Evolutionary conservation across 2,329 filamentous ascomycete genomes (phyloP).

Genomic region (Fonsecaea nubica): DNA sequence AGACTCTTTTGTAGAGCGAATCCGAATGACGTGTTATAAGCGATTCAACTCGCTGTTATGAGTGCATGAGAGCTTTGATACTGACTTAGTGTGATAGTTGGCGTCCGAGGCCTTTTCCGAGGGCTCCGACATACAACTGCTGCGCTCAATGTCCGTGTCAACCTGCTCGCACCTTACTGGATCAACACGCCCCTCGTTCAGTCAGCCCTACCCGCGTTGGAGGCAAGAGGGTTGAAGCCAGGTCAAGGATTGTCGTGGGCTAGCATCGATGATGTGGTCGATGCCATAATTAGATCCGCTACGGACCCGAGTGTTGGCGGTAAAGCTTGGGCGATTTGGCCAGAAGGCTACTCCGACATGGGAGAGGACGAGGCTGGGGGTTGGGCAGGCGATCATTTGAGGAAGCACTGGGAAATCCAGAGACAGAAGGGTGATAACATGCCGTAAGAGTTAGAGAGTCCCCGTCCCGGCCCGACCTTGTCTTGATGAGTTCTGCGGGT

Average conservation of each 20-base stretch:
- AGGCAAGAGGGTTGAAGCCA: neutral
- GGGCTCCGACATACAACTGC: constrained; percentile 18
- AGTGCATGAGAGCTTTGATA: neutral
- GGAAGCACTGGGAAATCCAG: constrained; percentile 13
- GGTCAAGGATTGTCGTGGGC: constrained; percentile 11
- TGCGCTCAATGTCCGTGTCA: constrained; percentile 14
- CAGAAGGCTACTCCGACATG: constrained; percentile 14
- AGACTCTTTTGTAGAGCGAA: neutral
- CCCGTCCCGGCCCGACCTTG: neutral
- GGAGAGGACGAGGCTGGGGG: constrained; percentile 14
- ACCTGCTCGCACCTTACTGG: constrained; percentile 21
- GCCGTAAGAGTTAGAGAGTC: neutral
- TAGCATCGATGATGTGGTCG: constrained; percentile 21
- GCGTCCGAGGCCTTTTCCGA: constrained; percentile 35
- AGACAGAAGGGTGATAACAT: constrained; percentile 3
- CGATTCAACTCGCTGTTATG: neutral
- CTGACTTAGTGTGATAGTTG: constrained; percentile 15
- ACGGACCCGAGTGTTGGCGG: constrained; percentile 18
- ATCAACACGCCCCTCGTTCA: constrained; percentile 18
- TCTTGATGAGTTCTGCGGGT: neutral
- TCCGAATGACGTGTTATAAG: neutral
- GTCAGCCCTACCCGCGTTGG: neutral
- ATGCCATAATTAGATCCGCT: constrained; percentile 18
- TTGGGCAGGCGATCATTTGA: constrained; percentile 10
- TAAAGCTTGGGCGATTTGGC: constrained; percentile 11